Evolutionary conservation across 257 asterid genomes (phyloP).

Genomic region (Solanum paucissectum): DNA sequence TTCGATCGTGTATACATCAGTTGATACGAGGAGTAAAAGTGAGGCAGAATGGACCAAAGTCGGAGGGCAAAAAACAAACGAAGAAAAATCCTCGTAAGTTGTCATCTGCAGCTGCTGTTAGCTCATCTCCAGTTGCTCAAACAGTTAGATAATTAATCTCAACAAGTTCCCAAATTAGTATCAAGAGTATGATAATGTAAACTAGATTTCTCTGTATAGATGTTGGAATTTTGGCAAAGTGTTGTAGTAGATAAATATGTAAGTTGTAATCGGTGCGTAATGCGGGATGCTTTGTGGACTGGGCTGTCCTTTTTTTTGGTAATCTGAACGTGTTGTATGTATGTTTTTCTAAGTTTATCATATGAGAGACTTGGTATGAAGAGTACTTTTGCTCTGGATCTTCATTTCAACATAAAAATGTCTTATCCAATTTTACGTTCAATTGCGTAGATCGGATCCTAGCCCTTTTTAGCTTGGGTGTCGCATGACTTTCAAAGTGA

Average conservation of each 20-base stretch:
- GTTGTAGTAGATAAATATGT: background rate
- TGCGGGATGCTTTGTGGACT: background rate
- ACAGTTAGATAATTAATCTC: background rate
- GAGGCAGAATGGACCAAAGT: conserved; percentile 2
- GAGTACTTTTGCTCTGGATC: background rate
- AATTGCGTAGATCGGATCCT: background rate
- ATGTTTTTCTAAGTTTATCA: background rate
- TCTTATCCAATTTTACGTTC: too few species aligned
- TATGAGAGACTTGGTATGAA: background rate
- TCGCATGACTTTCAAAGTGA: background rate
- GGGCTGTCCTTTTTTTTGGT: background rate
- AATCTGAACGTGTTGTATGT: background rate
- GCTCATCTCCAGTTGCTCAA: conserved; percentile 25
- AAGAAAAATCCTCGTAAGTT: conserved; percentile 43
- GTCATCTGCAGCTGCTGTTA: conserved; percentile 20
- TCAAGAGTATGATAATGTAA: background rate
- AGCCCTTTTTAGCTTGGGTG: background rate
- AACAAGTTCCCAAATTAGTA: background rate
- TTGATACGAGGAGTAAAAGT: conserved; percentile 17
- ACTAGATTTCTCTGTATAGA: background rate
- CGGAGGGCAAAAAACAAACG: conserved; percentile 59
- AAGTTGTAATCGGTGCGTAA: background rate
- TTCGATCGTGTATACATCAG: background rate
- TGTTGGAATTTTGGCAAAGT: background rate
- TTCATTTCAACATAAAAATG: background rate